Percentiles rank a stretch among this genome's conserved stretches.
phyloP scores from a whole-genome alignment of 2,329 filamentous ascomycete species.

The Calonectria henricotiae region DNA sequence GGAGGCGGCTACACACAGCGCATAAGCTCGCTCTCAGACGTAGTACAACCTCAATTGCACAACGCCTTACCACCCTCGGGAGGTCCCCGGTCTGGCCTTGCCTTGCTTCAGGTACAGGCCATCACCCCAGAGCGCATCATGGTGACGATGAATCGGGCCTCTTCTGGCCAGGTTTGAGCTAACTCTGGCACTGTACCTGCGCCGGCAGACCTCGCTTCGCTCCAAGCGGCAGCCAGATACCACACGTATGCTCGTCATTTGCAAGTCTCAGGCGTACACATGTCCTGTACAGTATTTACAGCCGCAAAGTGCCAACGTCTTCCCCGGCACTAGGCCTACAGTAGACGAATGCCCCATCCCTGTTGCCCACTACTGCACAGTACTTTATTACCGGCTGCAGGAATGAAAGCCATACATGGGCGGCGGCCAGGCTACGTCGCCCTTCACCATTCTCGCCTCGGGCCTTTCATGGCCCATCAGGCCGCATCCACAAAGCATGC shows the following conservation, averaged over 20 bases:
- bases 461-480: conserved; percentile 9
- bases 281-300: neutral
- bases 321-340: conserved; percentile 19
- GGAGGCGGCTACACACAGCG: conserved; percentile 28
- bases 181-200: conserved; percentile 1
- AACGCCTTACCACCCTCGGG: conserved; percentile 32
- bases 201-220: neutral
- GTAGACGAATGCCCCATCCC: conserved; percentile 26
- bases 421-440: conserved; percentile 11
- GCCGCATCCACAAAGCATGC: conserved; percentile 30
- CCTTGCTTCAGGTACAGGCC: conserved; percentile 39
- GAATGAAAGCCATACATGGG: conserved; percentile 16
- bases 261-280: conserved; percentile 20
- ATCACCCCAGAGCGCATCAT: conserved; percentile 22
- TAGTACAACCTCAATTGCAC: conserved; percentile 30
- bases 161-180: conserved; percentile 6
- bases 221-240: neutral
- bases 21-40: conserved; percentile 32
- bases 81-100: conserved; percentile 27
- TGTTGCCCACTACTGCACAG: conserved; percentile 12
- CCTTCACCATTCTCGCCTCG: conserved; percentile 18
- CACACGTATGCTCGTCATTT: conserved; percentile 17
- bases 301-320: conserved; percentile 17
- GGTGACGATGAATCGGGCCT: conserved; percentile 8
- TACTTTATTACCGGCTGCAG: conserved; percentile 21